These are phyloP conservation scores for Novymonas esmeraldas DNA, from an alignment of 208 protist genomes.

Conservation along the genomic window DNA sequence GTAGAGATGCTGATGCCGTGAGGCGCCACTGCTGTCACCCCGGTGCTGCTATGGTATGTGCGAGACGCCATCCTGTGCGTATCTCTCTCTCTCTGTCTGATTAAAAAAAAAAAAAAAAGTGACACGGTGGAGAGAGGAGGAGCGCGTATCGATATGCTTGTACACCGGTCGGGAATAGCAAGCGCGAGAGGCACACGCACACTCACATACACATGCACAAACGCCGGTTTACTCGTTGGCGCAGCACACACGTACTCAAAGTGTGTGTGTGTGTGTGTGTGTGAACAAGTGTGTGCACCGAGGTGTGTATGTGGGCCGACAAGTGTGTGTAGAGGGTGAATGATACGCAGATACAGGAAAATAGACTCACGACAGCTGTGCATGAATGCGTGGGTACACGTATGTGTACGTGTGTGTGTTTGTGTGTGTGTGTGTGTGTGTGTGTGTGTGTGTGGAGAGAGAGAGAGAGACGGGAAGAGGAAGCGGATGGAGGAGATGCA, in stretches of 20 bases:
- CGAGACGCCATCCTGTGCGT: conserved; percentile 11
- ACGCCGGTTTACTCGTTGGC: neutral
- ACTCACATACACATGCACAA: conserved; percentile 7
- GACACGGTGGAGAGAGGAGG: neutral
- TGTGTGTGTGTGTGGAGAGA: neutral
- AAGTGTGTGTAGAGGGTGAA: too few species aligned
- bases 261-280: neutral
- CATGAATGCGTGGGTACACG: neutral
- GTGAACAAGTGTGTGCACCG: too few species aligned
- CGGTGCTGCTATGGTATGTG: conserved; percentile 7
- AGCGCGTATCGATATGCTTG: too few species aligned
- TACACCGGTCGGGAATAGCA: too few species aligned
- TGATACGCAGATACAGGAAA: too few species aligned
- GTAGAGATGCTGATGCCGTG: conserved; percentile 21
- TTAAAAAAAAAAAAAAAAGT: too few species aligned
- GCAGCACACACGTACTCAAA: neutral
- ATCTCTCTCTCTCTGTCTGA: neutral
- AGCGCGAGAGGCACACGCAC: neutral
- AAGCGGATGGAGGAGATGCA: neutral
- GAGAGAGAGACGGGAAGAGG: neutral
- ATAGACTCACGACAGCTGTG: neutral
- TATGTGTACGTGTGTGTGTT: neutral
- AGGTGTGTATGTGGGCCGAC: too few species aligned
- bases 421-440: neutral
- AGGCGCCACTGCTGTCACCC: conserved; percentile 11